Evolutionary conservation across 2,329 filamentous ascomycete species (phyloP).

Genomic region (Colletotrichum liaoningense): DNA sequence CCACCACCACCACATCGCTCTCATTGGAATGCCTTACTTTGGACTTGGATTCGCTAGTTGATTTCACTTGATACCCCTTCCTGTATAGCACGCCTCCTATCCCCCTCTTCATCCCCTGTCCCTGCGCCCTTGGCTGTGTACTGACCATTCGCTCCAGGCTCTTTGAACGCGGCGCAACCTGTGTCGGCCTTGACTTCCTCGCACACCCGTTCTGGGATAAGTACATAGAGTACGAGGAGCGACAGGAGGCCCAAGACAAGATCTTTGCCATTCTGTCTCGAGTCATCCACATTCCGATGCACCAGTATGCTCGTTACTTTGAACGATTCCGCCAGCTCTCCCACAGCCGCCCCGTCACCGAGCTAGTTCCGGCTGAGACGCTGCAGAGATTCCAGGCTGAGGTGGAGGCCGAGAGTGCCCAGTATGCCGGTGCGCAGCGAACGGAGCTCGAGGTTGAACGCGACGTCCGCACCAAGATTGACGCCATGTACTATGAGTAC

Average conservation of each 20-base stretch:
- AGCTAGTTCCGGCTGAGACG: constrained; percentile 77
- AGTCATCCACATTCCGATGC: constrained; percentile 90
- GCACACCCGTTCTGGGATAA: constrained; percentile 99
- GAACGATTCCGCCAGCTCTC: constrained; percentile 87
- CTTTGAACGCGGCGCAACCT: constrained; percentile 88
- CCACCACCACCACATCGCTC: constrained; percentile 41
- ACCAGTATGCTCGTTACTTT: constrained; percentile 95
- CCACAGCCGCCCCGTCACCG: constrained; percentile 76
- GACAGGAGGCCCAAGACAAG: constrained; percentile 83
- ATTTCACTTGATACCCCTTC: constrained; percentile 62
- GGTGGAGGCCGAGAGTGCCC: constrained; percentile 72
- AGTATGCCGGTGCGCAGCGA: constrained; percentile 64
- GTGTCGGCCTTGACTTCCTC: constrained; percentile 91
- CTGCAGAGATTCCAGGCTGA: constrained; percentile 78
- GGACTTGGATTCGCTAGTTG: constrained; percentile 63
- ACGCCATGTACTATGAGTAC: constrained; percentile 82
- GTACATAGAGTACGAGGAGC: constrained; percentile 96
- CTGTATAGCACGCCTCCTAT: constrained; percentile 69
- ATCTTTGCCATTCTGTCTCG: constrained; percentile 87
- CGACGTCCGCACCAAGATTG: constrained; percentile 83
- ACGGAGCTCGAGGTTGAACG: constrained; percentile 84
- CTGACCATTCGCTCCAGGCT: constrained; percentile 70
- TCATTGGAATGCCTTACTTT: constrained; percentile 54
- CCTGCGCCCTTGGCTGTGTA: constrained; percentile 28
- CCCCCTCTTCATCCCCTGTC: constrained; percentile 42